Base-by-base conservation (phyloP, 2,329 filamentous ascomycete species). In the Colletotrichum sp. region DNA sequence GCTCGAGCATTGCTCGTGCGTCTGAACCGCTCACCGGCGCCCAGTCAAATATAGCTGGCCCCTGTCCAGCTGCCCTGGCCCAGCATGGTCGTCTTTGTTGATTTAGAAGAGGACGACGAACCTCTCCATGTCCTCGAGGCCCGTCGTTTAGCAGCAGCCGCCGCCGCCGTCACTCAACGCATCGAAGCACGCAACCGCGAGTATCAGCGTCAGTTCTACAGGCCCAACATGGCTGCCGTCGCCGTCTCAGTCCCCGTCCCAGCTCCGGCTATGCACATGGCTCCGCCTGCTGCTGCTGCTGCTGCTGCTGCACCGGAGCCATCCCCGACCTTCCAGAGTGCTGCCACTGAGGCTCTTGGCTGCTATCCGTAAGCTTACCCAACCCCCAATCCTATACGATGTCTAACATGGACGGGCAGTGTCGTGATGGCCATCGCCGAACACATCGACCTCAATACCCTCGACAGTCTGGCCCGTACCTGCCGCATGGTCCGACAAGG, bases 371-470 rank as follows among this genome's bases (percentile, higher is more conserved):
- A 81, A 75, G 78, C 75, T 56, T 32, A n/a, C 26, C n/a, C 34
- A 8, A 6, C n/a, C 18, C 7, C 8, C 34, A 9, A 16, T 36
- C 1, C 26, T n/a, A 28, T 8, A 26, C 26, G 10, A 28, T 13
- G 32, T 30, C 71, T 75, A 32, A 72, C 43, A 34, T 4, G 65
- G 5, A 72, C 6, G 12, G 8, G 58, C 87, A 98, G 96, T 80
- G 92, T 98, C 82, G 92, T 94, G 79, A 91, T 92, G 78, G 91
- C 93, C 80, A 91, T 98, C 78, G 94, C 94, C 65, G 90, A 92
- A 36, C 90, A 91, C 79, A 92, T 98, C 82, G 96, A 98, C 83
- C 91, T 98, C 66, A 98, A 96, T 83, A 94, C 95, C 16, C 91
- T 98, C 80, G 93, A 98, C 83, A 93, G 93, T 78, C 91, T 98